These are phyloP conservation scores for peach (Prunus persica) DNA, from an alignment of 306 rosid genomes.

Conservation along the genomic window DNA sequence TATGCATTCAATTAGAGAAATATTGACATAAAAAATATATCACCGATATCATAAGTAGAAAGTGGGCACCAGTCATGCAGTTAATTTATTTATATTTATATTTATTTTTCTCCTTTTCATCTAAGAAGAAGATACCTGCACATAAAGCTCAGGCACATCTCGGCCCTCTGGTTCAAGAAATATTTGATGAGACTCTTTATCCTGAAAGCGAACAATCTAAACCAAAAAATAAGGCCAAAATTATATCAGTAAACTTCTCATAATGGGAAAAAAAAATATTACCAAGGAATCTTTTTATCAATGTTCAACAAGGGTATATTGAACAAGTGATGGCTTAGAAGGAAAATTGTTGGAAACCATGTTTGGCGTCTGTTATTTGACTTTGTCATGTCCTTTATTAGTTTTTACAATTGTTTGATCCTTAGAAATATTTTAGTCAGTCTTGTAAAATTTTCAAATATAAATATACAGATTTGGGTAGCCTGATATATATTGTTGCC, in stretches of 20 bases:
- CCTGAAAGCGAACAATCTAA: conserved; percentile 89
- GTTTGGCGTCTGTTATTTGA: not conserved
- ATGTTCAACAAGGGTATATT: not conserved
- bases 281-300: not conserved
- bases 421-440: not conserved
- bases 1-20: not conserved
- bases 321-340: not conserved
- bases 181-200: conserved; percentile 92
- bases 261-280: not conserved
- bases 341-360: not conserved
- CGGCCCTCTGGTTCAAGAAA: conserved; percentile 99
- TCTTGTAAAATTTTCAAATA: not conserved
- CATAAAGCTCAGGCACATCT: conserved; percentile 88
- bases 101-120: conserved; percentile 3
- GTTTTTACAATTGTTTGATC: not conserved
- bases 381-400: not conserved
- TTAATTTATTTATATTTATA: not conserved
- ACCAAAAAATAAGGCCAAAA: conserved; percentile 7
- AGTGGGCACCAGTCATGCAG: not conserved
- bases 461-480: not conserved
- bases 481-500: not conserved
- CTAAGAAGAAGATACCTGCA: conserved; percentile 53
- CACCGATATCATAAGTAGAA: not conserved
- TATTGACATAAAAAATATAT: not conserved
- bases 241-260: not conserved